Evolutionary conservation across 1,284 basidiomycete genomes (phyloP).

Genomic region (Cutaneotrichosporon sp.): DNA sequence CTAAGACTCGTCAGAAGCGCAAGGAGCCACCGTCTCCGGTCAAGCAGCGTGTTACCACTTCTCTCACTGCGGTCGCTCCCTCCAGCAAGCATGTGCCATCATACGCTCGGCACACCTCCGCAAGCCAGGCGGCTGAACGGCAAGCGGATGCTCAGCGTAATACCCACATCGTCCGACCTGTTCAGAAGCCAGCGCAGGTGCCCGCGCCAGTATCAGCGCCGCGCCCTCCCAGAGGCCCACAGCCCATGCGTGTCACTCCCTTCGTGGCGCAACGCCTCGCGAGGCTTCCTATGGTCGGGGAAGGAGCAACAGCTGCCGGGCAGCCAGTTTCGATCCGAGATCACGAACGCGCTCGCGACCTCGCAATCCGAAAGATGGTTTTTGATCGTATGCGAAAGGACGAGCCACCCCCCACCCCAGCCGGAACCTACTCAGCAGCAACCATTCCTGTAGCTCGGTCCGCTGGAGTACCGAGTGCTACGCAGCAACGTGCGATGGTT

Average conservation of each 20-base stretch:
- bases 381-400: slow-evolving; percentile 23
- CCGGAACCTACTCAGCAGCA: too few species aligned
- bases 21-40: background rate
- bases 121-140: too few species aligned
- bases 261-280: slow-evolving; percentile 31
- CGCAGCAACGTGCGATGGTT: slow-evolving; percentile 19
- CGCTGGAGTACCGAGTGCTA: slow-evolving; percentile 28
- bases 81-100: too few species aligned
- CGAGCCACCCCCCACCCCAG: background rate
- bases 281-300: slow-evolving; percentile 27
- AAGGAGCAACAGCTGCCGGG: slow-evolving; percentile 16
- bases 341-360: slow-evolving; percentile 28
- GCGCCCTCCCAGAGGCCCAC: too few species aligned
- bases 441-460: background rate
- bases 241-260: slow-evolving; percentile 15
- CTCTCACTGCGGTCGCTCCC: too few species aligned
- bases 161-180: too few species aligned
- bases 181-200: too few species aligned
- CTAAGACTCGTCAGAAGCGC: background rate
- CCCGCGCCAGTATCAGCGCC: too few species aligned
- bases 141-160: too few species aligned
- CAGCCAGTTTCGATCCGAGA: slow-evolving; percentile 20
- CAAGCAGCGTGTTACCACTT: background rate
- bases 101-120: too few species aligned
- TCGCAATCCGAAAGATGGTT: slow-evolving; percentile 19